phyloP scores from a whole-genome alignment of 139 green algal species.

The Nannochloris sp. region DNA sequence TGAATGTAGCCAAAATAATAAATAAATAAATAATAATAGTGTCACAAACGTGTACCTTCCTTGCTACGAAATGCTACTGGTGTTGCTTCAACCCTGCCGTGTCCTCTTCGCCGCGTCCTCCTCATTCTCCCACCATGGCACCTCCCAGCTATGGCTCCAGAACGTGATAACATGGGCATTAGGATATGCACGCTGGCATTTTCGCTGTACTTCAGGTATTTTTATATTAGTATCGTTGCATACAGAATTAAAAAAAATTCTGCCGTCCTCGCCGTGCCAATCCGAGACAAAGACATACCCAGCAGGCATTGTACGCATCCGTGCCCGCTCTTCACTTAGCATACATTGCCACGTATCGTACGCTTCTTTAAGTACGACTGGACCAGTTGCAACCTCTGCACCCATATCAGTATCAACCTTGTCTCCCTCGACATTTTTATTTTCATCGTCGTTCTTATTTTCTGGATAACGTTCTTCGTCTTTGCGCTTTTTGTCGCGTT shows the following conservation, averaged over 20 bases:
- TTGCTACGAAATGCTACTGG: too few relatives aligned
- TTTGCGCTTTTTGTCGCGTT: too few relatives aligned
- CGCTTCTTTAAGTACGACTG: background rate
- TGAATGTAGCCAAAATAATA: too few relatives aligned
- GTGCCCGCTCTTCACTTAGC: background rate
- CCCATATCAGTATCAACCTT: too few relatives aligned
- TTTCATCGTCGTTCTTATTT: too few relatives aligned
- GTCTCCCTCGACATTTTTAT: too few relatives aligned
- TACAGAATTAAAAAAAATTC: background rate
- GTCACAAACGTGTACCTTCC: too few relatives aligned
- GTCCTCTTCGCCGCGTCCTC: too few relatives aligned
- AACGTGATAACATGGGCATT: background rate
- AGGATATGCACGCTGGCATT: background rate
- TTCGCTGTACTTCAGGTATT: background rate
- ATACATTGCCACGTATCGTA: background rate
- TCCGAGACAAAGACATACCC: background rate
- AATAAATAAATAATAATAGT: too few relatives aligned
- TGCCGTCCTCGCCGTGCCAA: background rate
- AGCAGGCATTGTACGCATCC: background rate
- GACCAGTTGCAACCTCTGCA: background rate
- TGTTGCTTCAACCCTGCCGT: too few relatives aligned
- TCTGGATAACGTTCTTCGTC: too few relatives aligned
- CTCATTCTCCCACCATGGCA: too few relatives aligned
- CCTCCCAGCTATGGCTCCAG: slow-evolving; percentile 1
- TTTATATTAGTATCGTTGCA: background rate